A percentile compares a stretch with the other conserved stretches of the same genome.
phyloP scores from a whole-genome alignment of 805 yeast genomes.

The Jamesozyma spencerorum region DNA sequence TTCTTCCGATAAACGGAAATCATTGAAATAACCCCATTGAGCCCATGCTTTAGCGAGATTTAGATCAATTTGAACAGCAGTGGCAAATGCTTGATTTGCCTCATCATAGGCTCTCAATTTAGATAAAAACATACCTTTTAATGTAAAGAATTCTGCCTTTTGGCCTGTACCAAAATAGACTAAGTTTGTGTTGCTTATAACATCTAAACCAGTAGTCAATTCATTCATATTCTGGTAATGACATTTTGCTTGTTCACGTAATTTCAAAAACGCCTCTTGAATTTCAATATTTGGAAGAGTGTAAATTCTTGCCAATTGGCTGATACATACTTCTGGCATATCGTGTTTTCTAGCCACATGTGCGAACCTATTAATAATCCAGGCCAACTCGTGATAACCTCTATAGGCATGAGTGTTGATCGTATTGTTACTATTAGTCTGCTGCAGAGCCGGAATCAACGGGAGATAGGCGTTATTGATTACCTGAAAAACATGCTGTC shows the following conservation, averaged over 20 bases:
- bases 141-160: conserved; percentile 93
- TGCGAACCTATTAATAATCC: conserved; percentile 97
- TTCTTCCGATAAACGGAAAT: conserved; percentile 73
- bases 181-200: conserved; percentile 88
- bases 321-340: conserved; percentile 93
- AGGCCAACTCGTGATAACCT: conserved; percentile 97
- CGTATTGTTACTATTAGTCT: conserved; percentile 53
- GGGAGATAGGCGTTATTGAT: conserved; percentile 93
- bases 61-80: conserved; percentile 92
- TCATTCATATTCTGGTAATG: conserved; percentile 90
- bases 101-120: conserved; percentile 85
- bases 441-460: conserved; percentile 75
- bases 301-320: conserved; percentile 85
- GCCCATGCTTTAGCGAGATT: conserved; percentile 98
- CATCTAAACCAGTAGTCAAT: conserved; percentile 90
- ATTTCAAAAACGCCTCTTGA: conserved; percentile 91
- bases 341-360: conserved; percentile 96
- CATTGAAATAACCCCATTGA: conserved; percentile 97
- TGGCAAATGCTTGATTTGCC: conserved; percentile 95
- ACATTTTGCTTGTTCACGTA: conserved; percentile 95
- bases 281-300: conserved; percentile 95
- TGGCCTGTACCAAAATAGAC: conserved; percentile 96
- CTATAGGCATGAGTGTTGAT: conserved; percentile 91
- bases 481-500: conserved; percentile 96
- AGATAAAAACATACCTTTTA: conserved; percentile 96